Evolutionary conservation across 768 basidiomycete species (phyloP), one percentile per base, ranked within the genome.

Genomic region (Amanita subjunquillea): DNA sequence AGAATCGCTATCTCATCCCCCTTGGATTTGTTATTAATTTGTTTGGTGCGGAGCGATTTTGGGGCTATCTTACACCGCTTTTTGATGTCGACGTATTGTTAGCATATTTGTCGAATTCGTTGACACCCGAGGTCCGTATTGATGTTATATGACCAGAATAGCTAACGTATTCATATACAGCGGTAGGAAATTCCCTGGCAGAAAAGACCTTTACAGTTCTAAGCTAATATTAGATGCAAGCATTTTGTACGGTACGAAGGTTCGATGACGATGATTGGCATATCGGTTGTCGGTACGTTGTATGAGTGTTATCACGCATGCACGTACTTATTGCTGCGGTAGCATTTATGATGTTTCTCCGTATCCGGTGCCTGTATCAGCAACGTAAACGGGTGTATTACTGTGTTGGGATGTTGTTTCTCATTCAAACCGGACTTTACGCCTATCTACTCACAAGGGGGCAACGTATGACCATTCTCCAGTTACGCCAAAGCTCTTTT

Each of bases 1-100:
- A 84, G 81, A 84, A 83, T 57, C 76, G 82, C 23, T 85, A 85
- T 58, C 63, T 83, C 17, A 82, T 78, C 0, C 82, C 82, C 0
- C 64, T 83, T 2, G 79, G 77, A 0, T 84, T 85, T 59, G 73
- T 82, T 15, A 61, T 83, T 42, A 82, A 83, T 54, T 59, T 82
- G 10, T 73, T 66, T 52, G 78, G 73, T 71, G 58, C 50, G 58
- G 8, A 34, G 12, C 2, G 1, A 34, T 13, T 9, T 27, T 37
- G 10, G n/a, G 8, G 30, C 29, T 30, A 13, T 42, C 8, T 10
- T 15, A 17, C 8, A 30, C 44, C 29, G 9, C 32, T 43, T 9
- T 17, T 44, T 30, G 30, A 53, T 45, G 7, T 23, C 13, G 17
- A 40, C 36, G 25, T 45, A 29, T 43, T 36, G 13, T 34, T 54